A percentile compares a stretch with the other conserved stretches of the same genome.
Conservation (phyloP, 2,329 filamentous ascomycete species). For the Nemania sp. region DNA sequence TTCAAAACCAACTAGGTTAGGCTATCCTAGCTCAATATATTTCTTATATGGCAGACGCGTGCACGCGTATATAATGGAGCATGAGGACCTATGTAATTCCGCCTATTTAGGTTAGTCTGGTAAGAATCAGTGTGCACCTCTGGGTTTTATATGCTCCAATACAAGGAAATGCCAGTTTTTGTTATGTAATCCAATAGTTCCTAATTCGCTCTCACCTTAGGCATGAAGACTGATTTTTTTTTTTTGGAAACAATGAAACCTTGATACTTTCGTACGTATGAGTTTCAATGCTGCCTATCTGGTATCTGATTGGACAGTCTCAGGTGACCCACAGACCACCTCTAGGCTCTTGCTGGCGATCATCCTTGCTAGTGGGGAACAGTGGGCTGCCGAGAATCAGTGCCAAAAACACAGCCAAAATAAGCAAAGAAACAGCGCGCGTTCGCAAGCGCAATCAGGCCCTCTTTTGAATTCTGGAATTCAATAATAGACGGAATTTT, state of each 20-base stretch:
- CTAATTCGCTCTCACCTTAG: no score
- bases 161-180: no score
- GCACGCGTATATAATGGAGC: no score
- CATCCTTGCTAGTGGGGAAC: constrained; percentile 5
- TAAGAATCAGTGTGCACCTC: no score
- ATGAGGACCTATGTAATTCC: no score
- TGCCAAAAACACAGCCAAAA: constrained; percentile 33
- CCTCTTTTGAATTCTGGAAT: constrained; percentile 27
- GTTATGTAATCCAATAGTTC: no score
- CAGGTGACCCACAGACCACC: constrained; percentile 11
- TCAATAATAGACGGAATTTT: constrained; percentile 27
- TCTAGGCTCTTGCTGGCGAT: neutral
- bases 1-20: neutral
- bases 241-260: no score
- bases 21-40: no score
- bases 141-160: no score
- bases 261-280: neutral
- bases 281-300: neutral
- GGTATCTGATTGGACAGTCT: neutral
- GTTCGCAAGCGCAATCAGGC: constrained; percentile 28
- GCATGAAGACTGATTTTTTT: no score
- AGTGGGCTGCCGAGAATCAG: constrained; percentile 23
- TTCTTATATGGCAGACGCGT: no score
- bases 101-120: no score
- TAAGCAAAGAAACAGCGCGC: constrained; percentile 28